phyloP scores from a whole-genome alignment of 108 stramenopile genomes.

The Nitzschia palea region DNA sequence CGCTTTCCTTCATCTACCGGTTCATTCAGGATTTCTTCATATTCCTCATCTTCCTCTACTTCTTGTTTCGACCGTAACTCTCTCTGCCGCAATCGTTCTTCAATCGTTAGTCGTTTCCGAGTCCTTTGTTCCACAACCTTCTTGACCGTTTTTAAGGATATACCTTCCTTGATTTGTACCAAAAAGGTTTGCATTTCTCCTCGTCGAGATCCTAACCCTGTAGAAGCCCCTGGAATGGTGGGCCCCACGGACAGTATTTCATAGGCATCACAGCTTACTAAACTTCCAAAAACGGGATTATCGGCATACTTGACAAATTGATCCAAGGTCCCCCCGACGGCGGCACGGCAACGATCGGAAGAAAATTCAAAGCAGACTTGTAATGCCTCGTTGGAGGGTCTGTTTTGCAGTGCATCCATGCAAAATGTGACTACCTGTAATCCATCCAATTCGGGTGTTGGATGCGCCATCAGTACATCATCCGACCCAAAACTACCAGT shows the following conservation, averaged over 20 bases:
- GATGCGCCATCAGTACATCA: background rate
- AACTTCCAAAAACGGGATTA: slow-evolving; percentile 71
- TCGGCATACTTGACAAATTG: slow-evolving; percentile 64
- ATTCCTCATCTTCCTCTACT: background rate
- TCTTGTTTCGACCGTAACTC: background rate
- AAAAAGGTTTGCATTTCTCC: slow-evolving; percentile 79
- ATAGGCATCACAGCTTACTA: slow-evolving; percentile 57
- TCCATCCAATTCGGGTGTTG: slow-evolving; percentile 10
- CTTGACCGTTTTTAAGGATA: background rate
- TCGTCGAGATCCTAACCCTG: slow-evolving; percentile 27
- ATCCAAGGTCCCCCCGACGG: slow-evolving; percentile 66
- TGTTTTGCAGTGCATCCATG: slow-evolving; percentile 14
- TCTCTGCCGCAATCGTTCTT: slow-evolving; percentile 9
- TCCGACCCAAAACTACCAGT: background rate
- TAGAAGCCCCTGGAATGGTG: slow-evolving; percentile 48
- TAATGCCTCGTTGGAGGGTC: background rate
- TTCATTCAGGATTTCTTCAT: background rate
- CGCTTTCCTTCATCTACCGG: slow-evolving; percentile 13
- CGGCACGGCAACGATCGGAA: slow-evolving; percentile 71
- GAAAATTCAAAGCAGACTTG: slow-evolving; percentile 73
- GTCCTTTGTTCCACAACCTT: background rate
- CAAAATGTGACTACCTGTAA: slow-evolving; percentile 6
- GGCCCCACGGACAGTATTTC: slow-evolving; percentile 55
- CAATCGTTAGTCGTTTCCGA: slow-evolving; percentile 10
- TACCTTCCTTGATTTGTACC: slow-evolving; percentile 36